A percentile compares a stretch with the other conserved stretches of the same genome.
phyloP scores from a whole-genome alignment of 192 early-diverging fungal genomes.

The Podila minutissima region DNA sequence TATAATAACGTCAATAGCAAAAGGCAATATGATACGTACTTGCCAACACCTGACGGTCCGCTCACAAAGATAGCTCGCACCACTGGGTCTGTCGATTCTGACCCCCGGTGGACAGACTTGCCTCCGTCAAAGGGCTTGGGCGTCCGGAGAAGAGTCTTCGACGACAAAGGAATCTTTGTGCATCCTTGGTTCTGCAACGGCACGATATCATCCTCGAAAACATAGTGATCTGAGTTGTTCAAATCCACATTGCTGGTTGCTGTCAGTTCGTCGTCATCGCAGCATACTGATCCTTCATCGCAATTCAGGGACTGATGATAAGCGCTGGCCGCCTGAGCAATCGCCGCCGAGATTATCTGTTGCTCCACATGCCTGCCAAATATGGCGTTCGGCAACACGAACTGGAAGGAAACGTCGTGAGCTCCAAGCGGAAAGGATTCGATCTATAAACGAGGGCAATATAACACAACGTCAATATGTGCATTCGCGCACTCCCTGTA shows the following conservation, averaged over 20 bases:
- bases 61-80: slow-evolving; percentile 46
- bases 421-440: slow-evolving; percentile 30
- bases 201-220: slow-evolving; percentile 39
- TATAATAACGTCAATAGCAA: not conserved
- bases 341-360: slow-evolving; percentile 40
- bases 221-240: slow-evolving; percentile 35
- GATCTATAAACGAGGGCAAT: slow-evolving; percentile 9
- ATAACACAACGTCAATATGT: not conserved
- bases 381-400: slow-evolving; percentile 28
- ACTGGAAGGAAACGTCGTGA: slow-evolving; percentile 34
- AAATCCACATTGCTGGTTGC: not conserved
- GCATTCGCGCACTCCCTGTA: too few species aligned
- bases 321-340: slow-evolving; percentile 33
- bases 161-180: slow-evolving; percentile 34
- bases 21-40: slow-evolving; percentile 18
- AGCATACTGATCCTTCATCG: not conserved
- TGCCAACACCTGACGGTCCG: slow-evolving; percentile 44
- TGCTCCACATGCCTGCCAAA: slow-evolving; percentile 37
- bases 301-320: slow-evolving; percentile 32
- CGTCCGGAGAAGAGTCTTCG: slow-evolving; percentile 23
- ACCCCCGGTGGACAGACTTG: slow-evolving; percentile 16
- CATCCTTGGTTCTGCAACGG: slow-evolving; percentile 19
- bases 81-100: slow-evolving; percentile 23
- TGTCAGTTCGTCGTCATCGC: slow-evolving; percentile 5
- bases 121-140: slow-evolving; percentile 45